phyloP scores from a whole-genome alignment of 2,329 filamentous ascomycete species.

The Pseudocercospora fuligena region DNA sequence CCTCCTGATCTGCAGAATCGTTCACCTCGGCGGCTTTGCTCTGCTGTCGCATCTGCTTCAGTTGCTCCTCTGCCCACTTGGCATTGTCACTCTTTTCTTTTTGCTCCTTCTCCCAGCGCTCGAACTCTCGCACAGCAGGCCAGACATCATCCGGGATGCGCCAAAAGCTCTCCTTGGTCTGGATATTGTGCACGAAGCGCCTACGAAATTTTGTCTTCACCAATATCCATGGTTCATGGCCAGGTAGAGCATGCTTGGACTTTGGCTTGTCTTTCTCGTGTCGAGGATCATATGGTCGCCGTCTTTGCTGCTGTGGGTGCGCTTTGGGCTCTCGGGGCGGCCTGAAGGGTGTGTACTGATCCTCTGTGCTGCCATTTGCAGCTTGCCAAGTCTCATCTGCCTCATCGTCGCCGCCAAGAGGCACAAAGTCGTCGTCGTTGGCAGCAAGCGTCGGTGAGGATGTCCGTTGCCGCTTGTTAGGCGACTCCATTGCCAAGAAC shows the following conservation, averaged over 20 bases:
- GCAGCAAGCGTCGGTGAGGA: slow-evolving; percentile 28
- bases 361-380: slow-evolving; percentile 1
- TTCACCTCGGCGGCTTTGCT: slow-evolving; percentile 29
- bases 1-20: slow-evolving; percentile 25
- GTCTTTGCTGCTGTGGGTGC: not conserved
- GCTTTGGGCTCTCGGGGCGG: slow-evolving; percentile 15
- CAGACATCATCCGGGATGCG: slow-evolving; percentile 87
- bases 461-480: slow-evolving; percentile 33
- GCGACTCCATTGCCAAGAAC: slow-evolving; percentile 29
- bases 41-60: slow-evolving; percentile 35
- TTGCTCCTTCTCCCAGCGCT: slow-evolving; percentile 71
- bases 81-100: slow-evolving; percentile 52
- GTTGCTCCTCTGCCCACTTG: slow-evolving; percentile 39
- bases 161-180: slow-evolving; percentile 91
- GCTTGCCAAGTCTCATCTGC: slow-evolving; percentile 13
- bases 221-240: slow-evolving; percentile 83
- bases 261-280: slow-evolving; percentile 73
- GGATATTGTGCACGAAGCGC: slow-evolving; percentile 86
- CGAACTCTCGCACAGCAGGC: slow-evolving; percentile 72
- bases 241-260: slow-evolving; percentile 77
- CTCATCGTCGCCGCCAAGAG: slow-evolving; percentile 31
- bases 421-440: slow-evolving; percentile 37
- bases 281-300: slow-evolving; percentile 29
- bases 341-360: slow-evolving; percentile 18
- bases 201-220: slow-evolving; percentile 91